phyloP scores from a whole-genome alignment of 371 early-diverging fungal species.

The Enterospora canceri region DNA sequence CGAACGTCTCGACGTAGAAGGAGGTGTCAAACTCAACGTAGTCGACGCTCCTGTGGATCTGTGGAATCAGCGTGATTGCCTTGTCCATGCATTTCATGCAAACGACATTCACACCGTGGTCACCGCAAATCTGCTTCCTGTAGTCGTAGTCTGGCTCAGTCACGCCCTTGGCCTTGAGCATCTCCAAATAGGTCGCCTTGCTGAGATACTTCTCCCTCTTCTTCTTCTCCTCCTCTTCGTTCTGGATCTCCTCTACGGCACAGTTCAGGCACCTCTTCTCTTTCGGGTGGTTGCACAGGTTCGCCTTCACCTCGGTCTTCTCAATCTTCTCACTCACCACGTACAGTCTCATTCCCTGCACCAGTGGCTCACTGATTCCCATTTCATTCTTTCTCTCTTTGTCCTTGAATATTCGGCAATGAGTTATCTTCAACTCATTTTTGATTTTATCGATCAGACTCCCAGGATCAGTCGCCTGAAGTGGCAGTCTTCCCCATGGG shows the following conservation, averaged over 20 bases:
- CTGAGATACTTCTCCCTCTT: conserved; percentile 50
- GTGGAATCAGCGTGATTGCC: conserved; percentile 31
- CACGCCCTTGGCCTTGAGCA: conserved; percentile 31
- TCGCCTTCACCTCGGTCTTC: conserved; percentile 11
- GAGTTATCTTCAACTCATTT: conserved; percentile 4
- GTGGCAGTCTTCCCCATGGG: not conserved
- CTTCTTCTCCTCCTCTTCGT: conserved; percentile 35
- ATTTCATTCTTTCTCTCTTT: not conserved
- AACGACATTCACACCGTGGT: conserved; percentile 32
- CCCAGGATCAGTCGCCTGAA: not conserved
- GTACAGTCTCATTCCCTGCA: conserved; percentile 4
- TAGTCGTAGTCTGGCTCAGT: conserved; percentile 28
- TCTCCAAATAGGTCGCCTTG: conserved; percentile 45
- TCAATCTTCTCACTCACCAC: conserved; percentile 13
- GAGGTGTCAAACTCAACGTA: conserved; percentile 87
- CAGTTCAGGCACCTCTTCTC: conserved; percentile 54
- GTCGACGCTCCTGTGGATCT: conserved; percentile 85
- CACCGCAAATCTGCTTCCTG: conserved; percentile 12
- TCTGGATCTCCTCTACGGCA: conserved; percentile 51
- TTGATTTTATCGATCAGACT: conserved; percentile 7
- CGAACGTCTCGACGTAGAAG: conserved; percentile 69
- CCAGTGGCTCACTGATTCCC: not conserved
- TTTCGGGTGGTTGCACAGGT: conserved; percentile 41
- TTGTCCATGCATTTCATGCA: conserved; percentile 46
- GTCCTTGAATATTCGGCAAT: conserved; percentile 14